A percentile compares a stretch with the other conserved stretches of the same genome.
These are phyloP conservation scores for Amoebophrya sp. DNA, from an alignment of 169 alveolate genomes.

Conservation along the genomic window DNA sequence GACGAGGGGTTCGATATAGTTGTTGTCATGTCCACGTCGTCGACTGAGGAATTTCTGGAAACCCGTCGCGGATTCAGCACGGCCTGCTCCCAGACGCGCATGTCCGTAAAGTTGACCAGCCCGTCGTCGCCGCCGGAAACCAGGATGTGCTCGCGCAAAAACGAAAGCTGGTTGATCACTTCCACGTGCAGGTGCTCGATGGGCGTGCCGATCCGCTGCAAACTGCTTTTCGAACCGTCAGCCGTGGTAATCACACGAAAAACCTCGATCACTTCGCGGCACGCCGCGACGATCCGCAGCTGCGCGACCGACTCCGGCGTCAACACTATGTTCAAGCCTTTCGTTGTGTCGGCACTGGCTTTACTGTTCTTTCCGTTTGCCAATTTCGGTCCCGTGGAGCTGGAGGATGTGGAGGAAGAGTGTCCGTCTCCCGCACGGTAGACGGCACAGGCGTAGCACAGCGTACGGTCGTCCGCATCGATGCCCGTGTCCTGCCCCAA, in stretches of 20 bases:
- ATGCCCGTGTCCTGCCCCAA: too few species aligned
- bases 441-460: neutral
- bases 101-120: neutral
- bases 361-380: too few species aligned
- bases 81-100: neutral
- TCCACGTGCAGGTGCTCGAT: neutral
- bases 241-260: too few species aligned
- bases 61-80: neutral
- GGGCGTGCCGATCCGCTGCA: neutral
- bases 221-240: too few species aligned
- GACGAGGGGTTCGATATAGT: too few species aligned
- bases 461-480: neutral
- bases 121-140: constrained; percentile 4
- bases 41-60: neutral
- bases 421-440: neutral
- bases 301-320: too few species aligned
- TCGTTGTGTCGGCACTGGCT: too few species aligned
- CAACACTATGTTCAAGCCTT: too few species aligned
- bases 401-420: too few species aligned
- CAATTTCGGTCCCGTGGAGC: too few species aligned
- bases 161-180: neutral
- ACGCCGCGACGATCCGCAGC: neutral
- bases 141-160: neutral
- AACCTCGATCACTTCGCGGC: neutral
- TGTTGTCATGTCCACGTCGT: neutral